Conservation (phyloP, 2,329 filamentous ascomycete genomes). For the Neonectria punicea region DNA sequence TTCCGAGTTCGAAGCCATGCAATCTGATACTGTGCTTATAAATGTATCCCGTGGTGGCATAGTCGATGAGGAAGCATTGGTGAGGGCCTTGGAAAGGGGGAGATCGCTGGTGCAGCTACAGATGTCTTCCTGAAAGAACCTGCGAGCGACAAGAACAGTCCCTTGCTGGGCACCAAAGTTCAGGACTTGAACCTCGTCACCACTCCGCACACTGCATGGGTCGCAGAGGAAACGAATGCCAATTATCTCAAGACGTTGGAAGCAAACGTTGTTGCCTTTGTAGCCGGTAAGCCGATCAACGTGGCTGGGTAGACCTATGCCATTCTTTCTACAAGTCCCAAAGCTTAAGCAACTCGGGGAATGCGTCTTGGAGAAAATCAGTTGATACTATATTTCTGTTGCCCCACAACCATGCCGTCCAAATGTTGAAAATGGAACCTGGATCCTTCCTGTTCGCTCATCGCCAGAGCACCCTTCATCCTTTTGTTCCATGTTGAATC, state of each 20-base stretch:
- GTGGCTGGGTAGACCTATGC: background rate
- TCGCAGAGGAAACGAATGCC: background rate
- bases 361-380: background rate
- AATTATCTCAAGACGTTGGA: background rate
- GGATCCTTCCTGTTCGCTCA: background rate
- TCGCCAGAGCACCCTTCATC: background rate
- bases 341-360: background rate
- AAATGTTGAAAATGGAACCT: background rate
- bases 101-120: slow-evolving; percentile 12
- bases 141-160: background rate
- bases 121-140: slow-evolving; percentile 13
- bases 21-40: background rate
- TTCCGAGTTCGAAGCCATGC: slow-evolving; percentile 3
- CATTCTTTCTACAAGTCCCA: background rate
- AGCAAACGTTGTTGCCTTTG: background rate
- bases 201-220: slow-evolving; percentile 5
- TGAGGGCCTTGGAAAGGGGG: background rate
- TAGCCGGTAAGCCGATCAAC: background rate
- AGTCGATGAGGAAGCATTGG: slow-evolving; percentile 4
- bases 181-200: slow-evolving; percentile 8
- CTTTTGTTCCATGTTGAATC: background rate
- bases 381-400: background rate
- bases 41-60: slow-evolving; percentile 9
- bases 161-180: background rate
- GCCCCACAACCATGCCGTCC: background rate